A percentile compares a stretch with the other conserved stretches of the same genome.
Conservation (phyloP, 257 asterid genomes). For the Salvia rosmarinus region DNA sequence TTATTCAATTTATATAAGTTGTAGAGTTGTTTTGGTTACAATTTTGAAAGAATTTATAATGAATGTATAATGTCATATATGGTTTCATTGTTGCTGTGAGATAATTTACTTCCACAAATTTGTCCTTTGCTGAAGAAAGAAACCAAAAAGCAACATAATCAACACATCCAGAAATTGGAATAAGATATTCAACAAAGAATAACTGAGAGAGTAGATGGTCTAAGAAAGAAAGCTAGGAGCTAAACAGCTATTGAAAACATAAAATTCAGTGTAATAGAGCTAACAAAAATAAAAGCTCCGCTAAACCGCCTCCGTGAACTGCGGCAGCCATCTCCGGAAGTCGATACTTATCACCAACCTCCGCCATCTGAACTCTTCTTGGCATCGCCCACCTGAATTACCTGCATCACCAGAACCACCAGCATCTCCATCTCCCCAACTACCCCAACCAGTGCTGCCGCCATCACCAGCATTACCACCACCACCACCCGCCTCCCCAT, state of each 20-base stretch:
- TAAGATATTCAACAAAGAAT: neutral
- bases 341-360: conserved; percentile 34
- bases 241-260: conserved; percentile 36
- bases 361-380: conserved; percentile 47
- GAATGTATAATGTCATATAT: no score
- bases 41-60: neutral
- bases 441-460: conserved; percentile 37
- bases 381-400: conserved; percentile 54
- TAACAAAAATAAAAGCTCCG: conserved; percentile 2
- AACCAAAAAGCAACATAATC: neutral
- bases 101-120: neutral
- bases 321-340: neutral
- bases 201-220: neutral
- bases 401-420: conserved; percentile 36
- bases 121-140: conserved; percentile 25
- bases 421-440: conserved; percentile 44
- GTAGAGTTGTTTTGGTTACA: neutral
- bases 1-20: no score
- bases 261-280: conserved; percentile 15
- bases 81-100: neutral
- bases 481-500: conserved; percentile 47
- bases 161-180: neutral
- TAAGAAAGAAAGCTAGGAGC: conserved; percentile 13
- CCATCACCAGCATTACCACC: conserved; percentile 30
- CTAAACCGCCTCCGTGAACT: neutral